Evolutionary conservation across 164 flowering plant genomes (phyloP).

Genomic region (Santalum album): DNA sequence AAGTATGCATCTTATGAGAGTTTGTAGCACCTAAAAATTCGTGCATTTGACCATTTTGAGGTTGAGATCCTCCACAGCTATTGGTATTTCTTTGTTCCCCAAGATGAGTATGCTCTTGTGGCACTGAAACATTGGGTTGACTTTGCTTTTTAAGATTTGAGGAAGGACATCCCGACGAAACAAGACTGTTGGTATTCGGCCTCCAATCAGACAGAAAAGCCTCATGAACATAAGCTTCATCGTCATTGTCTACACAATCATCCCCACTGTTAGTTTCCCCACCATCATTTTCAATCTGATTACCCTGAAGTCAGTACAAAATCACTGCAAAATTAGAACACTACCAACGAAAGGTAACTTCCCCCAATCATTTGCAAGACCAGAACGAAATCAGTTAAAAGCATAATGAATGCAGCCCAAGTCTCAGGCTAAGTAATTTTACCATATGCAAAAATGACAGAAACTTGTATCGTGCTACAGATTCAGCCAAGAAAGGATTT

Average conservation of each 20-base stretch:
- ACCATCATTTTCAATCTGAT: constrained; percentile 30
- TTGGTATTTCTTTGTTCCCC: constrained; percentile 12
- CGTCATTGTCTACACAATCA: constrained; percentile 42
- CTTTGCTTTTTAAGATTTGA: constrained; percentile 11
- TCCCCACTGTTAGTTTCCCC: constrained; percentile 39
- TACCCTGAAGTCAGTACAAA: constrained; percentile 31
- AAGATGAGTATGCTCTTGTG: constrained; percentile 13
- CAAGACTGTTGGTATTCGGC: constrained; percentile 22
- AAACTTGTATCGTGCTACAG: no score
- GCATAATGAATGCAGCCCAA: no score
- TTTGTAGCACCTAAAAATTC: constrained; percentile 18
- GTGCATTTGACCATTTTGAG: constrained; percentile 10
- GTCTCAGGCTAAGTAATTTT: no score
- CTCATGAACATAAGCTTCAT: constrained; percentile 76
- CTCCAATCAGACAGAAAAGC: constrained; percentile 86
- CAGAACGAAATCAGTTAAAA: background rate
- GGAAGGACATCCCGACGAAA: constrained; percentile 17
- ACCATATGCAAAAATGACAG: no score
- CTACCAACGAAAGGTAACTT: background rate
- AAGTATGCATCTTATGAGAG: constrained; percentile 10
- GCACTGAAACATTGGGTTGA: constrained; percentile 8
- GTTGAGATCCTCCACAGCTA: constrained; percentile 14
- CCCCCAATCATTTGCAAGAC: background rate
- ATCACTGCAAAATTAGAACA: background rate
- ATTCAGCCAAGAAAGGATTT: no score